Evolutionary conservation across 768 basidiomycete genomes (phyloP).

Genomic region (Heimioporus sp.): DNA sequence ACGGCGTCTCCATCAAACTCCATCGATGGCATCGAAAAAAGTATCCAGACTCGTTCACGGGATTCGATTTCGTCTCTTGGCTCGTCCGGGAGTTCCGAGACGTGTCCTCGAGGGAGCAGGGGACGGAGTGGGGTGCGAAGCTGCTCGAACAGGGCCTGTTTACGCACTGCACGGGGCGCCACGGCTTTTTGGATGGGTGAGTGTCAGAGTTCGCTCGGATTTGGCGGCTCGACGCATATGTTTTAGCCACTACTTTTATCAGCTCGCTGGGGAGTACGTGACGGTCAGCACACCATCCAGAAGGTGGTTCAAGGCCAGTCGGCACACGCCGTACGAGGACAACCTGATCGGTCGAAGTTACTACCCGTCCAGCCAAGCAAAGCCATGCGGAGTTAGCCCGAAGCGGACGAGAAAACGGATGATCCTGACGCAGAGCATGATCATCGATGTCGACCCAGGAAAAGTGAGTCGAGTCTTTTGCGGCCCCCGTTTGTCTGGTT

Average conservation of each 20-base stretch:
- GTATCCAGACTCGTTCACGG: constrained; percentile 84
- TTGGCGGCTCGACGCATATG: neutral
- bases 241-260: constrained; percentile 84
- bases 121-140: constrained; percentile 71
- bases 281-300: constrained; percentile 62
- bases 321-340: constrained; percentile 46
- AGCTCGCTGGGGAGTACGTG: constrained; percentile 73
- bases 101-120: constrained; percentile 79
- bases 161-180: constrained; percentile 75
- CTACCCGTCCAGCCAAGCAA: constrained; percentile 37
- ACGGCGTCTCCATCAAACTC: constrained; percentile 80
- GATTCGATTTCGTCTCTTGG: constrained; percentile 90
- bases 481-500: neutral
- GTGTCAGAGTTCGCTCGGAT: constrained; percentile 19
- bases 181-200: constrained; percentile 87
- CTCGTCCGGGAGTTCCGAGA: constrained; percentile 89
- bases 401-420: constrained; percentile 56
- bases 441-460: constrained; percentile 81
- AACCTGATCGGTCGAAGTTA: constrained; percentile 31
- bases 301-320: constrained; percentile 62
- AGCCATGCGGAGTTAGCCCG: constrained; percentile 36
- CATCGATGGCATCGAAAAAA: constrained; percentile 76
- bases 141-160: constrained; percentile 82
- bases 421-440: constrained; percentile 85
- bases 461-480: constrained; percentile 47